Base-by-base conservation (phyloP, 768 basidiomycete genomes). In the Russula lepida region DNA sequence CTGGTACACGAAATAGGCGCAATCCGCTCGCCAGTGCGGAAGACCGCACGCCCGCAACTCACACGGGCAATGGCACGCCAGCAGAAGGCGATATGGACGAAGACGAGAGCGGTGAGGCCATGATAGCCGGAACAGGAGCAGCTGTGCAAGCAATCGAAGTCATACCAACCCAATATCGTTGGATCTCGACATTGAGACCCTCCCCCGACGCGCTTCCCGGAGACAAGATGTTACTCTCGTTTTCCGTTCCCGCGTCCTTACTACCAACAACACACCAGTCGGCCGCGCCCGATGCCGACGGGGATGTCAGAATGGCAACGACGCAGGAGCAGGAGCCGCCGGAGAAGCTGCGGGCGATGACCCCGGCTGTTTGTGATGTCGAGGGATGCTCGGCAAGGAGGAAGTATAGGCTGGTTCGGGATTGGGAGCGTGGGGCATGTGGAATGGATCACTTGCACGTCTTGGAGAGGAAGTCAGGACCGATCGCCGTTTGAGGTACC, bases 331-430 rank as follows among this genome's bases (percentile, higher is more conserved):
- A 7, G 13, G 8, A 27, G 15, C 51, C 3, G 9, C 46, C 33
- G 33, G 13, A 5, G 2, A 41, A 51, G 25, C 53, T 35, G 35
- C 37, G 21, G 23, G 21, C 12, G 1, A 6, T 1, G 12, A 61
- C 49, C 32, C 48, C 64, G 1, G 69, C 54, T 0, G 57, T 69
- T 1, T 89, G 88, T 62, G 82, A 82, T 35, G 78, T 85, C 0
- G 72, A 72, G 3, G 86, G 86, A 8, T 89, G 88, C 63, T 71
- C 71, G 4, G 74, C 73, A 35, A 69, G 68, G 19, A 74, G 85
- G 63, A 86, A 85, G 67, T 90, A 90, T 67, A 77, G 84, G 35
- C 74, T 87, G 5, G 84, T 86, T 23, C 79, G 73, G 56, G 81
- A 88, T 64, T 85, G 80, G 78, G 74, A 77, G 21, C 75, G 72